phyloP scores from a whole-genome alignment of 208 protist genomes.

The Herpetomonas samuelpessoai region DNA sequence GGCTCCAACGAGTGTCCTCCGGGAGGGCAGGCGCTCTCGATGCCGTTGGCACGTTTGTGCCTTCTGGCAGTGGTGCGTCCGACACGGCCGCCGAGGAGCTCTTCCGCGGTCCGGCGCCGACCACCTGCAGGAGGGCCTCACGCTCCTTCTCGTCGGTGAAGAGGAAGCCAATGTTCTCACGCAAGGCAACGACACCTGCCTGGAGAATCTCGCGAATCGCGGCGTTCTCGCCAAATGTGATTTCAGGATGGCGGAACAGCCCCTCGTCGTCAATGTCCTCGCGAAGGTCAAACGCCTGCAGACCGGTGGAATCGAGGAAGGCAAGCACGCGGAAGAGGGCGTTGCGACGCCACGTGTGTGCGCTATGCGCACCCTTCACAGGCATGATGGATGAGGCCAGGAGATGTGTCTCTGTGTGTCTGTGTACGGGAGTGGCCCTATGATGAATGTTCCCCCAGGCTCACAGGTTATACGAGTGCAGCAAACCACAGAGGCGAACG shows the following conservation, averaged over 20 bases:
- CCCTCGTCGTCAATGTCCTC: slow-evolving; percentile 29
- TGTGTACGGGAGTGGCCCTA: background rate
- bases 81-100: too few relatives aligned
- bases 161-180: slow-evolving; percentile 44
- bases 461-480: background rate
- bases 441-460: background rate
- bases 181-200: slow-evolving; percentile 36
- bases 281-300: slow-evolving; percentile 58
- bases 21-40: background rate
- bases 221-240: slow-evolving; percentile 31
- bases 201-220: slow-evolving; percentile 44
- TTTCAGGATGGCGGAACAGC: slow-evolving; percentile 29
- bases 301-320: slow-evolving; percentile 78
- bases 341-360: slow-evolving; percentile 39
- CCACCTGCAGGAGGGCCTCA: slow-evolving; percentile 26
- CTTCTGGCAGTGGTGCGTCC: background rate
- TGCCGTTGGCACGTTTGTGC: background rate
- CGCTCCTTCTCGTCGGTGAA: slow-evolving; percentile 43
- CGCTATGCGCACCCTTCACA: slow-evolving; percentile 10
- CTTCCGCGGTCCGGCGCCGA: slow-evolving; percentile 19
- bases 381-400: background rate
- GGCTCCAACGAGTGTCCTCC: slow-evolving; percentile 22
- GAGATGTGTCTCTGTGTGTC: background rate
- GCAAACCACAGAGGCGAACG: background rate
- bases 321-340: slow-evolving; percentile 76